Evolutionary conservation across 805 yeast genomes (phyloP).

Genomic region (Vanderwaltozyma tropicalis): DNA sequence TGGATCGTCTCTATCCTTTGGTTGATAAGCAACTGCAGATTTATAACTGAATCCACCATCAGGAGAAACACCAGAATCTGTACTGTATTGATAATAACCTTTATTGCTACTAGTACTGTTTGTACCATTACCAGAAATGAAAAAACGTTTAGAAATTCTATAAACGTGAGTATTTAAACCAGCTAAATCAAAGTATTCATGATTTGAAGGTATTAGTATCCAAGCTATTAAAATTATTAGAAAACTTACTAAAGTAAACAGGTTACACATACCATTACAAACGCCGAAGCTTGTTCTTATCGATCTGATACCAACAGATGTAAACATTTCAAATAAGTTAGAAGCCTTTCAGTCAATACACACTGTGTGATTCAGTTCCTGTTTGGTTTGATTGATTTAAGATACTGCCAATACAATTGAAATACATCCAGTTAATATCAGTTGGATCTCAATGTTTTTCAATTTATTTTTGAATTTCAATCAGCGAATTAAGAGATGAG

Average conservation of each 20-base stretch:
- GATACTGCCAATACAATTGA: too few relatives aligned
- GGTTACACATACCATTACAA: slow-evolving; percentile 15
- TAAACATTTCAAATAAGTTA: slow-evolving; percentile 7
- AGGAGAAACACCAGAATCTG: slow-evolving; percentile 1
- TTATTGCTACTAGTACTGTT: neutral
- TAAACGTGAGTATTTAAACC: slow-evolving; percentile 4
- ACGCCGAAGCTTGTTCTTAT: slow-evolving; percentile 5
- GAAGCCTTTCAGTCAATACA: too few relatives aligned
- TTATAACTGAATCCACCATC: slow-evolving; percentile 33
- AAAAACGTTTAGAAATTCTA: slow-evolving; percentile 11
- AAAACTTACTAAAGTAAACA: slow-evolving; percentile 5
- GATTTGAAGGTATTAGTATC: slow-evolving; percentile 3
- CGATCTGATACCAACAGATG: slow-evolving; percentile 9
- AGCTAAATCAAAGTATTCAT: slow-evolving; percentile 3
- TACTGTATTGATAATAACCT: neutral
- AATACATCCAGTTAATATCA: neutral
- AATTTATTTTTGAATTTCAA: neutral
- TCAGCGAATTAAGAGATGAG: too few relatives aligned
- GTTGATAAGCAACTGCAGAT: slow-evolving; percentile 61
- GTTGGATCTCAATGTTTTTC: neutral
- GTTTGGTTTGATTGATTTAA: too few relatives aligned
- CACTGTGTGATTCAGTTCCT: too few relatives aligned
- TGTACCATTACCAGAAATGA: slow-evolving; percentile 10
- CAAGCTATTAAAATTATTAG: slow-evolving; percentile 6
- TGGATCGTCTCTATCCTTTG: slow-evolving; percentile 54